These are phyloP conservation scores for Przewalskia tangutica DNA, from an alignment of 257 asterid species.

Conservation along the genomic window DNA sequence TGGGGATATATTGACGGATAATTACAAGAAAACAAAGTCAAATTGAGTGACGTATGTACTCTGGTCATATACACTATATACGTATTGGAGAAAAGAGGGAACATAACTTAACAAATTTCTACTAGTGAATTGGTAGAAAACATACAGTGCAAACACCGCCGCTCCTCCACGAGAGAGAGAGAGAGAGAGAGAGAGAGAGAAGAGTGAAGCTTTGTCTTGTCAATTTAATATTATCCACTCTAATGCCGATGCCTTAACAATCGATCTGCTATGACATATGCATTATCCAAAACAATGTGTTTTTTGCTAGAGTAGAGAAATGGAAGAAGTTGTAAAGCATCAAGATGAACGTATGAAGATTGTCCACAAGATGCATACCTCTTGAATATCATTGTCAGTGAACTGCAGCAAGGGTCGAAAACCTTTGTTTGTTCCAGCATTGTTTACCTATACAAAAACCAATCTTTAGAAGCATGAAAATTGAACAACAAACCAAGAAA, in stretches of 20 bases:
- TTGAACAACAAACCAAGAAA: background rate
- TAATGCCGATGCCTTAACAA: background rate
- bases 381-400: constrained; percentile 67
- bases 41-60: background rate
- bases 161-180: background rate
- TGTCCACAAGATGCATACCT: constrained; percentile 32
- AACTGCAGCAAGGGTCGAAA: constrained; percentile 91
- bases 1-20: background rate
- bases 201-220: background rate
- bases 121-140: background rate
- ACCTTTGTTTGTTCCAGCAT: constrained; percentile 98
- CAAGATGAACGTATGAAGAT: background rate
- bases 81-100: background rate
- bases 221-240: background rate
- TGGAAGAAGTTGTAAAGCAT: background rate
- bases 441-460: constrained; percentile 52
- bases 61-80: background rate
- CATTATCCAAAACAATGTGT: background rate
- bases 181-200: background rate
- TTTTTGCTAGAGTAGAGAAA: background rate
- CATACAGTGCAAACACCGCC: background rate
- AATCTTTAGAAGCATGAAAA: background rate
- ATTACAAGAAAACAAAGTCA: background rate
- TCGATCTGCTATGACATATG: background rate
- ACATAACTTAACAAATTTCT: background rate